A percentile compares a stretch with the other conserved stretches of the same genome.
Conservation (phyloP, 2,329 filamentous ascomycete species). For the Monosporascus cannonballus region DNA sequence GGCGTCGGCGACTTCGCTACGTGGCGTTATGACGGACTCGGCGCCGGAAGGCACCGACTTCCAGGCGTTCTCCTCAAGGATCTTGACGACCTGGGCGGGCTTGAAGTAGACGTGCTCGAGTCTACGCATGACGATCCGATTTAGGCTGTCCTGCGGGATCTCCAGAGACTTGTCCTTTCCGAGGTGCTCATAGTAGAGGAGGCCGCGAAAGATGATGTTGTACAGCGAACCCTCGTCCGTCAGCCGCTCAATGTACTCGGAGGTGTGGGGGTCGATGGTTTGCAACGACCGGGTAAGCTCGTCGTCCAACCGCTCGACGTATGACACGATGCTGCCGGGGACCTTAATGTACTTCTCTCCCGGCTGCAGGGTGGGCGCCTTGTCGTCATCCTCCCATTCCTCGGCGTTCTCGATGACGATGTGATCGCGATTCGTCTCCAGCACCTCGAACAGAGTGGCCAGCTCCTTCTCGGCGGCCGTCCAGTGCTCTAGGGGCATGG, state of each 20-base stretch:
- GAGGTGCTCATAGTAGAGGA: conserved; percentile 82
- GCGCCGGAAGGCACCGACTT: conserved; percentile 64
- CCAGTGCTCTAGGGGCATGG: conserved; percentile 96
- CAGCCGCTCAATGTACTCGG: conserved; percentile 94
- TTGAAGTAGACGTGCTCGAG: conserved; percentile 99
- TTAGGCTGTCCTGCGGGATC: conserved; percentile 77
- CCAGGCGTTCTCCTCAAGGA: conserved; percentile 92
- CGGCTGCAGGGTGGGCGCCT: conserved; percentile 66
- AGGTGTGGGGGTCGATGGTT: conserved; percentile 95
- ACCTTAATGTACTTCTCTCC: conserved; percentile 83
- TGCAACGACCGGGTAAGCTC: conserved; percentile 97
- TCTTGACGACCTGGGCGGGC: conserved; percentile 86
- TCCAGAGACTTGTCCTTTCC: conserved; percentile 65
- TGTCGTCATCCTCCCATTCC: conserved; percentile 99
- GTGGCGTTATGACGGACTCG: conserved; percentile 76
- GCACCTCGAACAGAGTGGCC: conserved; percentile 65
- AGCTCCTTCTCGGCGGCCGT: conserved; percentile 89
- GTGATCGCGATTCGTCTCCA: conserved; percentile 74
- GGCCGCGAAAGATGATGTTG: conserved; percentile 81
- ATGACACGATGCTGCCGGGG: conserved; percentile 89
- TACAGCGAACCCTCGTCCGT: conserved; percentile 88
- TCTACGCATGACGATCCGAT: conserved; percentile 88
- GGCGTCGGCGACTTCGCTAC: conserved; percentile 61
- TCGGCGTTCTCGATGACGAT: conserved; percentile 88
- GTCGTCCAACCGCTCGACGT: conserved; percentile 90